Base-by-base conservation (phyloP, 495 filamentous ascomycete species). In the Tetracladium setigerum region DNA sequence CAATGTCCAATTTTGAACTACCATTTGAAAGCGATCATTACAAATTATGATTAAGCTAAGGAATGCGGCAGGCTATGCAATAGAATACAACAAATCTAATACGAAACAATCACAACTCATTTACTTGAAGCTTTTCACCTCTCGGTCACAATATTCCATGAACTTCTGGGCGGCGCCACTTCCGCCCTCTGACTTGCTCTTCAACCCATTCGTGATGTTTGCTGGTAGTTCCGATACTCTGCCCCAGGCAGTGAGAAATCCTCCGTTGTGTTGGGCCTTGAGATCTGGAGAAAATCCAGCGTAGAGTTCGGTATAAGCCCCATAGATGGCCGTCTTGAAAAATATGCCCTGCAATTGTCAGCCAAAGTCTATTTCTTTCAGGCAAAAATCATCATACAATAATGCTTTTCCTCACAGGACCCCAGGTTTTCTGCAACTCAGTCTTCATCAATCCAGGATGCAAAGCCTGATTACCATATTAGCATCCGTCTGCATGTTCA, bases 251-350 rank as follows among this genome's bases (percentile, higher is more conserved):
- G 56, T 53, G 16, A 57, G 38, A 17, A 44, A 37, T 0, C 54
- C 55, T n/a, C 56, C 56, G 37, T 51, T 53, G 18, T 52, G 9
- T 18, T 49, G 12, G 9, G 14, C 30, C 7, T 38, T 65, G n/a
- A 72, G 49, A 19, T 70, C 65, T 14, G 63, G 55, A 10, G 63
- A 69, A 38, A 72, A 54, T 2, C 62, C 67, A 13, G 68, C 68
- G 49, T 63, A 74, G 2, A 74, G 53, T 55, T 67, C 63, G 2
- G 69, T 69, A 39, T 73, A 73, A 1, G 68, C 70, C 5, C 70
- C 71, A 37, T 65, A 60, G 30, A 65, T 48, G 1, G 58, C 30
- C 4, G 30, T 13, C 15, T 58, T 58, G 35, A 48, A 51, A 2
- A 49, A 0, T 14, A 43, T 1, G 5, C 37, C 33, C 42, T 49